Evolutionary conservation across 2,329 filamentous ascomycete species (phyloP), one percentile per base, ranked within the genome.

Genomic region (Ceratocystiopsis minuta): DNA sequence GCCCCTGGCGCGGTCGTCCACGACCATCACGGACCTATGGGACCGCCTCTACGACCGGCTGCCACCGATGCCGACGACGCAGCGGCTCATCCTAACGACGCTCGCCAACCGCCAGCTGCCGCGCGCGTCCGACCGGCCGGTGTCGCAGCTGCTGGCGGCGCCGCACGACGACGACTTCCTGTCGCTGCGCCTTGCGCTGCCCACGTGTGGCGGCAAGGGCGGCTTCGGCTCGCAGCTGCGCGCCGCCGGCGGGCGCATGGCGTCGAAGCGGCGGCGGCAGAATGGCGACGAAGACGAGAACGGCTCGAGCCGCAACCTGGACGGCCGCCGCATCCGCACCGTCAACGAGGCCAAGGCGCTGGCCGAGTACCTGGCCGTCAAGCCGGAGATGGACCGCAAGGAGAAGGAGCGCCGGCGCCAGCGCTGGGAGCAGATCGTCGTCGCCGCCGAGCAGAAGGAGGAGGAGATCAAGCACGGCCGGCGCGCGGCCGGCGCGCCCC

Each of bases 201-300:
- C 81, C 6, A 64, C 95, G 34, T 82, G 80, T 51, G 90, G 92
- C 64, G 92, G 92, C 56, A 98, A 98, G 57, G 90, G 90, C 60
- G 90, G 90, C 54, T 98, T 98, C 57, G 90, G 90, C 42, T 96
- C 88, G 2, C 92, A 98, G 59, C 76, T 98, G 34, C 84, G 92
- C 55, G 90, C 92, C 0, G 90, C 90, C 3, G 90, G 92, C 55
- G 90, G 92, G 35, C 88, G 92, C 63, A 98, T 98, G 90, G 93
- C 86, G 3, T 88, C 83, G n/a, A 73, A 74, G 53, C 75, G 78
- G 51, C 92, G 92, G 65, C 90, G 88, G 68, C 24, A 28, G 11
- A 79, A 79, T 38, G 75, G 82, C 52, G 78, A 75, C 41, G 85
- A 93, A 34, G 78, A 85, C 47, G 24, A 28, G 24, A 88, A 92